Base-by-base conservation (phyloP, 306 rosid species). In the Ormosia emarginata region DNA sequence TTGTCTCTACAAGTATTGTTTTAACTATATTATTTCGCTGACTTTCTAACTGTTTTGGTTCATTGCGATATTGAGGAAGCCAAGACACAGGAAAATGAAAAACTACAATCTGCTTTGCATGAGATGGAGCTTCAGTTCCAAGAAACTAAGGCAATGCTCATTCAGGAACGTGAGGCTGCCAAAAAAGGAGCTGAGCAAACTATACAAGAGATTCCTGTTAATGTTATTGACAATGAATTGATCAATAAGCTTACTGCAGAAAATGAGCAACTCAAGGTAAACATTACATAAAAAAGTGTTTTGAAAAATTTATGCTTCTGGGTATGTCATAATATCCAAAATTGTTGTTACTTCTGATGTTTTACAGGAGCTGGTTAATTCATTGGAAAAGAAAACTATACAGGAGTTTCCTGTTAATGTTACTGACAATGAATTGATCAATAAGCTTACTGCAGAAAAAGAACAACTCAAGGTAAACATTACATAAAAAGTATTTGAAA, bases 381-480 rank as follows among this genome's bases (percentile, higher is more conserved):
- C 87, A 15, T 73, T 73, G 67, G 78, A 79, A 67, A 79, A 47
- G 67, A 84, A 67, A 49, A 59, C 62, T 36, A 43, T 53, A 15
- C 85, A 69, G 57, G 91, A 90, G 85, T 52, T 79, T 82, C 85
- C 92, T n/a, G 91, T 29, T 57, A 30, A 74, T 66, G 12, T 84
- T 80, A 59, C 88, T 63, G 91, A 89, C 79, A 86, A 79, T 77
- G 97, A 88, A 74, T 29, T 85, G 71, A 53, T 92, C 79, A 81
- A 52, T 75, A 85, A 85, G 69, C 91, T 91, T 84, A 72, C 83
- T 13, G 66, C 93, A 67, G 97, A 92, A 89, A 92, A 91, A 82
- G 97, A 90, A 81, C 76, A 89, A 74, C 93, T 91, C 68, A 92
- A 92, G 97, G 97, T 91, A 77, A 13, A 63, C 57, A 53, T 74